Percentiles rank a stretch among this genome's conserved stretches.
Conservation (phyloP, 306 rosid genomes). For the Carpinus viminea region DNA sequence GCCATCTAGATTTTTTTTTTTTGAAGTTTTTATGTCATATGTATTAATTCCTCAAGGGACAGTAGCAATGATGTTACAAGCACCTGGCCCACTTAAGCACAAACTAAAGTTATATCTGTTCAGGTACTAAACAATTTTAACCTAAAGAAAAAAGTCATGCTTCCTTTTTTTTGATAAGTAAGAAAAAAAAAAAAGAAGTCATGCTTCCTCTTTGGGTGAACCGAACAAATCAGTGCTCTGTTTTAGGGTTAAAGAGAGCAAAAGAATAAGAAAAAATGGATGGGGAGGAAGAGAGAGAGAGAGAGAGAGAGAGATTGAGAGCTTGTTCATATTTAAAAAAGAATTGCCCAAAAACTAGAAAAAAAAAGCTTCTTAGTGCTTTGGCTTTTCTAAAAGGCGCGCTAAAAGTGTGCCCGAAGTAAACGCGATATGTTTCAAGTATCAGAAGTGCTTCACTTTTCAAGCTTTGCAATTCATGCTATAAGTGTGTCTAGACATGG, state of each 20-base stretch:
- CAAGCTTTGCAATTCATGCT: not conserved
- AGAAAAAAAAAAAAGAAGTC: not conserved
- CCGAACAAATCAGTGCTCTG: no score
- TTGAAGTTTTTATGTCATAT: not conserved
- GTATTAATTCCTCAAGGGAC: not conserved
- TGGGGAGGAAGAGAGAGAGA: no score
- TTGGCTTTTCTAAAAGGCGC: not conserved
- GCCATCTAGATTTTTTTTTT: not conserved
- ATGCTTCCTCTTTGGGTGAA: not conserved
- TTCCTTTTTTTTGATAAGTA: not conserved
- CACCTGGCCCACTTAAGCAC: not conserved
- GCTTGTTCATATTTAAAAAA: not conserved
- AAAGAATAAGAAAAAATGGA: no score
- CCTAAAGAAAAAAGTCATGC: not conserved
- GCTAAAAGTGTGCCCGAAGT: not conserved
- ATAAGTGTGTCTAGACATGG: not conserved
- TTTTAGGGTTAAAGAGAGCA: not conserved
- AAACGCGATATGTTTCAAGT: no score
- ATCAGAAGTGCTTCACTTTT: not conserved
- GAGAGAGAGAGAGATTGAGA: not conserved
- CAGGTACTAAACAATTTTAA: not conserved
- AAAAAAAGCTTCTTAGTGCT: not conserved
- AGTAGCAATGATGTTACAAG: not conserved
- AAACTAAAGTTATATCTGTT: not conserved
- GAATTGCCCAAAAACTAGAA: not conserved